Evolutionary conservation across 495 filamentous ascomycete genomes (phyloP).

Genomic region (Podospora conica): DNA sequence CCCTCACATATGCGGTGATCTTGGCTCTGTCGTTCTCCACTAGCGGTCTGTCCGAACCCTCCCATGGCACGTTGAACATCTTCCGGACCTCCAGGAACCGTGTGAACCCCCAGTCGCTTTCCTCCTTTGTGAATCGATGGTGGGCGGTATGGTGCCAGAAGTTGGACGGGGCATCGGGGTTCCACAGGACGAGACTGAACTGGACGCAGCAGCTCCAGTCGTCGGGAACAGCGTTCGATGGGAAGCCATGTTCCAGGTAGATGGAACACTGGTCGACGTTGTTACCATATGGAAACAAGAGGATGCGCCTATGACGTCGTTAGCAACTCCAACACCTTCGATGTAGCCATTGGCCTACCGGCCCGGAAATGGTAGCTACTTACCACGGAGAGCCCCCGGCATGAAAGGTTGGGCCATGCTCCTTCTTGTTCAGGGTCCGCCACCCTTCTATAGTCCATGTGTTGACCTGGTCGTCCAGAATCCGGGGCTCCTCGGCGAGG

Average conservation of each 20-base stretch:
- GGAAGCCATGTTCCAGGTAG: conserved; percentile 91
- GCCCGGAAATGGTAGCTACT: conserved; percentile 22
- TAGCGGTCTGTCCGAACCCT: conserved; percentile 59
- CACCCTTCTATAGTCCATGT: conserved; percentile 87
- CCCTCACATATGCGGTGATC: conserved; percentile 85
- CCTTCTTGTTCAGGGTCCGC: conserved; percentile 63
- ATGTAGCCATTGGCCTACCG: background rate
- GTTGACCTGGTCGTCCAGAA: conserved; percentile 68
- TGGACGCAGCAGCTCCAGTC: conserved; percentile 96
- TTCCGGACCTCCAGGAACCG: conserved; percentile 78
- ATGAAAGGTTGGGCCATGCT: conserved; percentile 82
- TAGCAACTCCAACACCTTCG: conserved; percentile 18
- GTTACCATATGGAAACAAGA: conserved; percentile 94
- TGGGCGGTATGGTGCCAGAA: conserved; percentile 63
- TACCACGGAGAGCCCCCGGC: conserved; percentile 87
- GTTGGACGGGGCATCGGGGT: conserved; percentile 78
- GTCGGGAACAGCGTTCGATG: conserved; percentile 58
- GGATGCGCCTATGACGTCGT: conserved; percentile 61
- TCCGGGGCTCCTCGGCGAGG: conserved; percentile 56
- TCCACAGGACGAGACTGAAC: conserved; percentile 90
- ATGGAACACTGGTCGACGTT: conserved; percentile 87
- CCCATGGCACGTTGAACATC: conserved; percentile 67
- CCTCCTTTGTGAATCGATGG: conserved; percentile 89
- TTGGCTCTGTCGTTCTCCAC: conserved; percentile 82
- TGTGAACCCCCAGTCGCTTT: conserved; percentile 99